Evolutionary conservation across 2,329 filamentous ascomycete genomes (phyloP).

Genomic region (Paramyrothecium roridum): DNA sequence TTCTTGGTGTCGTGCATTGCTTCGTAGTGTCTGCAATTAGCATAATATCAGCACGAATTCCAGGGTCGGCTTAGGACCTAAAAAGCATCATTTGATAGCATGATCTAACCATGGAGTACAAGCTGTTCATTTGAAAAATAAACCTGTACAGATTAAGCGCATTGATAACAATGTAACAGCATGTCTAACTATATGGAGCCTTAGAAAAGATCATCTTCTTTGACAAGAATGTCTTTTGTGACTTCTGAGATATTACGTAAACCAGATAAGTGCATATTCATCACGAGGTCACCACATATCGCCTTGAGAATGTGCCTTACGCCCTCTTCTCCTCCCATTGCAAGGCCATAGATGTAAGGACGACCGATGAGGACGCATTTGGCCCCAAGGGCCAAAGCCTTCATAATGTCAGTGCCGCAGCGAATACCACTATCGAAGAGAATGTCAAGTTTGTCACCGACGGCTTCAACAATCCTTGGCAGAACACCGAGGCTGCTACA

Average conservation of each 20-base stretch:
- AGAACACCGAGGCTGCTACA: not conserved
- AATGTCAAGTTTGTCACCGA: not conserved
- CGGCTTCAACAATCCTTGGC: not conserved
- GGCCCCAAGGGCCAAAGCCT: not conserved
- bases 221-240: not conserved
- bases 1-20: too few species aligned
- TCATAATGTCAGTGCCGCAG: not conserved
- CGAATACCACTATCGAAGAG: not conserved
- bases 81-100: too few species aligned
- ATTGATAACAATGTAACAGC: too few species aligned
- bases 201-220: not conserved
- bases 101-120: too few species aligned
- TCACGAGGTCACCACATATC: not conserved
- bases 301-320: not conserved
- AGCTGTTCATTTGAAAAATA: too few species aligned
- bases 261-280: not conserved
- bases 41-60: too few species aligned
- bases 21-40: too few species aligned
- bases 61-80: too few species aligned
- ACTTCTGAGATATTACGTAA: not conserved
- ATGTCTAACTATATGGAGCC: too few species aligned
- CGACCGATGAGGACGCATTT: constrained; percentile 2
- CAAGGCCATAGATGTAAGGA: constrained; percentile 2
- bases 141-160: too few species aligned
- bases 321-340: constrained; percentile 1